These are phyloP conservation scores for Porodaedalea pini DNA, from an alignment of 1,284 basidiomycete species.

Conservation along the genomic window DNA sequence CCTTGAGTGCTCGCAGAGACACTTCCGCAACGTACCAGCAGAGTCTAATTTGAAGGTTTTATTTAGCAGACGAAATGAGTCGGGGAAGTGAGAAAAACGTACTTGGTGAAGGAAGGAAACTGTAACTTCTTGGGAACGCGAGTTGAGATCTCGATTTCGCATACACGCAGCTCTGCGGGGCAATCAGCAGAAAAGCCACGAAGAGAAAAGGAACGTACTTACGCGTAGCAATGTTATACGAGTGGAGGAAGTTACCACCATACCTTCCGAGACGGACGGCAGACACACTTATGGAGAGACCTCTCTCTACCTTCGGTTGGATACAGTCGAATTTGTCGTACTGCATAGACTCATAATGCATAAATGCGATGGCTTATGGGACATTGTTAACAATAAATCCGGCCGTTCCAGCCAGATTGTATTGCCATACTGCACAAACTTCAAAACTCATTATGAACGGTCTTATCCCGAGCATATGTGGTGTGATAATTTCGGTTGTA, in stretches of 20 bases:
- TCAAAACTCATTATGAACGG: too few species aligned
- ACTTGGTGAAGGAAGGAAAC: conserved; percentile 86
- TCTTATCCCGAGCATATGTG: too few species aligned
- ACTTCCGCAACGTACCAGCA: conserved; percentile 89
- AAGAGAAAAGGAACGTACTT: conserved; percentile 30
- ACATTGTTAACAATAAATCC: too few species aligned
- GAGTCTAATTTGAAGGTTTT: conserved; percentile 45
- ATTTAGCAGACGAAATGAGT: conserved; percentile 25
- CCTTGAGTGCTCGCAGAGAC: conserved; percentile 68
- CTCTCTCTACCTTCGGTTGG: too few species aligned
- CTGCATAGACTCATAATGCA: too few species aligned
- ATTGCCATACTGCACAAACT: too few species aligned
- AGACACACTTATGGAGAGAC: too few species aligned
- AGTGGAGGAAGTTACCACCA: conserved; percentile 97
- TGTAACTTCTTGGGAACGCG: conserved; percentile 94
- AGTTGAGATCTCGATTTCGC: conserved; percentile 90
- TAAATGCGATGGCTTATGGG: too few species aligned
- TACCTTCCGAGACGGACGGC: too few species aligned
- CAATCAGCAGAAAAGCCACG: conserved; percentile 10
- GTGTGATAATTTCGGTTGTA: too few species aligned
- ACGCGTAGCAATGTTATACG: conserved; percentile 74
- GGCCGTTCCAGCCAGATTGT: too few species aligned
- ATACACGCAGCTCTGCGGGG: conserved; percentile 71
- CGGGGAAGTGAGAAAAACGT: conserved; percentile 27
- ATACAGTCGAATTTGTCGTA: too few species aligned